A percentile compares a stretch with the other conserved stretches of the same genome.
These are phyloP conservation scores for Carex cristatella DNA, from an alignment of 176 grass and related monocot genomes.

Conservation along the genomic window DNA sequence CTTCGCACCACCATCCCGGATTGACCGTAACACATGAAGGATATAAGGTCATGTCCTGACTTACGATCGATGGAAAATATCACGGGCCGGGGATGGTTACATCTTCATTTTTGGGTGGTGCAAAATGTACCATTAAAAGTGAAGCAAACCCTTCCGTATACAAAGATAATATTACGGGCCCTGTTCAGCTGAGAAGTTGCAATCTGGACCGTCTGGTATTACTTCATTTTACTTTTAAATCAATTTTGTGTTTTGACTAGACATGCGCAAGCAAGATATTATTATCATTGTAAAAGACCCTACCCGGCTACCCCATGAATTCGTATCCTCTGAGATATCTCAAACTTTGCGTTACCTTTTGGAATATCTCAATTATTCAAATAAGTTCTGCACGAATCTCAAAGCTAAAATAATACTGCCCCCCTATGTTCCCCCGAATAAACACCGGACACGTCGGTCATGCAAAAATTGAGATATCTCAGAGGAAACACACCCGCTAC, in stretches of 20 bases:
- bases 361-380: too few relatives aligned
- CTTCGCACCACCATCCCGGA: too few relatives aligned
- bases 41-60: not conserved
- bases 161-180: not conserved
- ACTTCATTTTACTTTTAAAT: not conserved
- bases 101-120: not conserved
- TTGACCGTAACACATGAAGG: too few relatives aligned
- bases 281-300: not conserved
- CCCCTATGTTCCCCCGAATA: too few relatives aligned
- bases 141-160: not conserved
- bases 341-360: too few relatives aligned
- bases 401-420: too few relatives aligned
- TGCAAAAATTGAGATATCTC: too few relatives aligned
- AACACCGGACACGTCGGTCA: too few relatives aligned
- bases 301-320: not conserved
- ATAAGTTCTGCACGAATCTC: too few relatives aligned
- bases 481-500: too few relatives aligned
- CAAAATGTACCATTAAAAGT: not conserved
- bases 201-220: not conserved
- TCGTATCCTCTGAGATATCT: too few relatives aligned
- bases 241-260: not conserved
- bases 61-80: not conserved
- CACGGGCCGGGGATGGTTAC: not conserved
- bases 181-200: constrained; percentile 5
- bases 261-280: not conserved